Conservation (phyloP, 2,329 filamentous ascomycete species). For the Paraphoma sp. region DNA sequence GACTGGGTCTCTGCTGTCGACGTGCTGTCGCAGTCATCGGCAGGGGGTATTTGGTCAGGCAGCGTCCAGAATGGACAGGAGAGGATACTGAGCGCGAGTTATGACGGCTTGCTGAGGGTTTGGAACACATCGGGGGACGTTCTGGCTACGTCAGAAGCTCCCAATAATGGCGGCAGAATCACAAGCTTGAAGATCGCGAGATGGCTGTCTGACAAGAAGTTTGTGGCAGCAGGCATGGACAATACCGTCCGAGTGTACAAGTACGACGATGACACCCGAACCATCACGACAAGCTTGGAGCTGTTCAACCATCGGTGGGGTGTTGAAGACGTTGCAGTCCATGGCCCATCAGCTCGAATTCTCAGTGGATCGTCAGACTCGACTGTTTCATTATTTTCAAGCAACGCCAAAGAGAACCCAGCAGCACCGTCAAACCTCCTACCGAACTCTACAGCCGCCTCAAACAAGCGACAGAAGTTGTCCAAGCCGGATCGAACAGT, state of each 20-base stretch:
- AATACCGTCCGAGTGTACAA: slow-evolving; percentile 89
- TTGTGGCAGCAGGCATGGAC: slow-evolving; percentile 85
- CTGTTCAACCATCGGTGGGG: slow-evolving; percentile 81
- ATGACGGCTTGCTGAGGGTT: slow-evolving; percentile 85
- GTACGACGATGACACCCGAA: slow-evolving; percentile 70
- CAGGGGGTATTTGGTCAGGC: slow-evolving; percentile 64
- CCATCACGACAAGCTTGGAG: slow-evolving; percentile 77
- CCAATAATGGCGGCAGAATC: slow-evolving; percentile 68
- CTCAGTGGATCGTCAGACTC: slow-evolving; percentile 87
- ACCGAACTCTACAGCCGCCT: slow-evolving; percentile 67
- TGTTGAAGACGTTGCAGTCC: slow-evolving; percentile 77
- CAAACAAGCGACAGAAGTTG: slow-evolving; percentile 79
- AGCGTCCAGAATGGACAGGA: slow-evolving; percentile 63
- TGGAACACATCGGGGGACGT: slow-evolving; percentile 88
- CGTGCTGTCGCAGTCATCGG: slow-evolving; percentile 73
- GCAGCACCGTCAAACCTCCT: slow-evolving; percentile 73
- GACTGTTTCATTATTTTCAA: slow-evolving; percentile 86
- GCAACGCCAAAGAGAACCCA: slow-evolving; percentile 76
- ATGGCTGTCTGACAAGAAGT: slow-evolving; percentile 78
- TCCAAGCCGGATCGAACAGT: slow-evolving; percentile 64
- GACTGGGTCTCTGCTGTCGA: slow-evolving; percentile 95
- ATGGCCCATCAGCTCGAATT: slow-evolving; percentile 75
- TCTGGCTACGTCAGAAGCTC: slow-evolving; percentile 76
- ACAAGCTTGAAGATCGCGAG: slow-evolving; percentile 79
- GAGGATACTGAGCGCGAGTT: slow-evolving; percentile 87